Evolutionary conservation across 768 basidiomycete species (phyloP).

Genomic region (Tylopilus rubrobrunneus): DNA sequence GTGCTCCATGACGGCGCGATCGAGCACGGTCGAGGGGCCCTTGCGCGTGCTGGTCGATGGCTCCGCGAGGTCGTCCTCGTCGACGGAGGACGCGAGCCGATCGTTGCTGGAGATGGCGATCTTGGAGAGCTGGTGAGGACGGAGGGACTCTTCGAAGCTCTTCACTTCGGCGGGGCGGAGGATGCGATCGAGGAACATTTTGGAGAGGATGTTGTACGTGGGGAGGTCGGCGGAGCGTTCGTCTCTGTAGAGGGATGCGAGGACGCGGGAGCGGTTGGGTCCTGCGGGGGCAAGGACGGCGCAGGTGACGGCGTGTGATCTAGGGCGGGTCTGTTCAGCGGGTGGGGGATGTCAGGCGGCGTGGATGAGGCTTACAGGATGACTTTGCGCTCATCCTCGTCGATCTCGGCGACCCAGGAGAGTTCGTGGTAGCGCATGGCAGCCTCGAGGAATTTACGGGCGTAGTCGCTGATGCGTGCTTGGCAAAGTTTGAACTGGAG

Average conservation of each 20-base stretch:
- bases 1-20: constrained; percentile 98
- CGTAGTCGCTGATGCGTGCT: constrained; percentile 91
- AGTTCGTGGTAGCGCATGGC: constrained; percentile 93
- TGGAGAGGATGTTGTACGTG: constrained; percentile 86
- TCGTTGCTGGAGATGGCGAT: constrained; percentile 83
- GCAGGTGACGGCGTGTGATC: constrained; percentile 89
- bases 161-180: constrained; percentile 85
- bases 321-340: constrained; percentile 28
- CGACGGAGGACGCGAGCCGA: constrained; percentile 63
- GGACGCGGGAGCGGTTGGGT: constrained; percentile 88
- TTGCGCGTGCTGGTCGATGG: constrained; percentile 70
- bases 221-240: constrained; percentile 80
- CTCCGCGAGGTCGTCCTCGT: constrained; percentile 52
- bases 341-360: too few species aligned
- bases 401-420: constrained; percentile 86
- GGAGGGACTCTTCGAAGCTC: constrained; percentile 82
- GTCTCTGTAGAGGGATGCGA: constrained; percentile 91
- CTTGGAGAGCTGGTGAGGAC: constrained; percentile 92
- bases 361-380: constrained; percentile 66
- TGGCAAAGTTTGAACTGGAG: constrained; percentile 90
- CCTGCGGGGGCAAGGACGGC: constrained; percentile 97
- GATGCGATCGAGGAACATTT: constrained; percentile 99
- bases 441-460: constrained; percentile 91
- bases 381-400: constrained; percentile 86
- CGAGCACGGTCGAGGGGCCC: constrained; percentile 92